phyloP scores from a whole-genome alignment of 371 early-diverging fungal species.

The Mucor lusitanicus region DNA sequence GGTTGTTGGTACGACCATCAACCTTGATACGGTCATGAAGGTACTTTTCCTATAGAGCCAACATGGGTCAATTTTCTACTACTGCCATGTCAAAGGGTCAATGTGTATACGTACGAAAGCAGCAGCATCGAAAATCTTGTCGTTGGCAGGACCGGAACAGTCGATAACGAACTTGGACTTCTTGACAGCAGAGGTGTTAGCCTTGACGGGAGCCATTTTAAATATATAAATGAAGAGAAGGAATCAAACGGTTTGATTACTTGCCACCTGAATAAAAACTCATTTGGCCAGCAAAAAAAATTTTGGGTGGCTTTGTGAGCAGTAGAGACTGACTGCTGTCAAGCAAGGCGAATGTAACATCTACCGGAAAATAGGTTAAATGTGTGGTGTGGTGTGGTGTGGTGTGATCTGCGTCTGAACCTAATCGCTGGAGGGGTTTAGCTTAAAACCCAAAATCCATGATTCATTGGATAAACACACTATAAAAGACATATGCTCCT shows the following conservation, averaged over 20 bases:
- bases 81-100: neutral
- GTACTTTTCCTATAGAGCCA: conserved; percentile 81
- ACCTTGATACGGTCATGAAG: conserved; percentile 99
- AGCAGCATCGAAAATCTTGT: conserved; percentile 96
- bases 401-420: neutral
- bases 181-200: conserved; percentile 42
- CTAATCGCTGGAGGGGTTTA: neutral
- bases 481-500: neutral
- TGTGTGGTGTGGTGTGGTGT: neutral
- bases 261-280: neutral
- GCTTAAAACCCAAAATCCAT: neutral
- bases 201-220: conserved; percentile 54
- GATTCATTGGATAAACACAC: neutral
- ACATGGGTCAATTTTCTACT: neutral
- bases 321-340: neutral
- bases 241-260: neutral
- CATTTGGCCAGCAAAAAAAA: neutral
- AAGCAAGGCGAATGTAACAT: neutral
- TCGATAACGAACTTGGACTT: conserved; percentile 88
- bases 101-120: conserved; percentile 73
- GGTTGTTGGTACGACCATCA: conserved; percentile 94
- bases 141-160: conserved; percentile 90
- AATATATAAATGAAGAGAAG: conserved; percentile 28
- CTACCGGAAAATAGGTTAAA: neutral
- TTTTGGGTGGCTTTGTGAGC: conserved; percentile 2